phyloP scores from a whole-genome alignment of 306 rosid species.

The Medicago truncatula region DNA sequence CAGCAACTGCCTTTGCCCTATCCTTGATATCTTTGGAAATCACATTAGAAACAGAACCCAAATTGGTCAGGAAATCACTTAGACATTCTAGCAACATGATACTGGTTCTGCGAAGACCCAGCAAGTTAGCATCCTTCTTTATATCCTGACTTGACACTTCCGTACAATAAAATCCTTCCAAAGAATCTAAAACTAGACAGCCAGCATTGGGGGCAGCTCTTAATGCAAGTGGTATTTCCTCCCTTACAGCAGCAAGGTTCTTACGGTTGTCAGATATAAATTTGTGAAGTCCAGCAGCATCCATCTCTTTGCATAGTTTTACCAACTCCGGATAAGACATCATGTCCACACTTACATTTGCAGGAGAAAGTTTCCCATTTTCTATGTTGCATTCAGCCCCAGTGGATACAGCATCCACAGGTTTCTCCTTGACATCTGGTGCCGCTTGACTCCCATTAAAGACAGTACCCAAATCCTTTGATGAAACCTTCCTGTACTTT shows the following conservation, averaged over 20 bases:
- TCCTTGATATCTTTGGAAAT: conserved; percentile 72
- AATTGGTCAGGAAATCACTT: conserved; percentile 65
- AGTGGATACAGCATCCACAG: conserved; percentile 54
- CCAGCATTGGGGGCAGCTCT: conserved; percentile 86
- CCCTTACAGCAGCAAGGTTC: conserved; percentile 87
- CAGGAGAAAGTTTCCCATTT: conserved; percentile 55
- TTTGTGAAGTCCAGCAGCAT: conserved; percentile 86
- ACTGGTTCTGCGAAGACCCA: conserved; percentile 94
- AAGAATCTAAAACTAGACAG: conserved; percentile 74
- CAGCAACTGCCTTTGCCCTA: conserved; percentile 79
- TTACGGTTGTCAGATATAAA: conserved; percentile 96
- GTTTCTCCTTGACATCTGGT: conserved; percentile 62
- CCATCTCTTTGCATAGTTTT: conserved; percentile 83
- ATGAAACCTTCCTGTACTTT: conserved; percentile 68
- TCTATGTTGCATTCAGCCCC: conserved; percentile 55
- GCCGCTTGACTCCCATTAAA: conserved; percentile 53
- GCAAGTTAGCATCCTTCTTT: conserved; percentile 87
- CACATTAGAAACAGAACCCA: conserved; percentile 55
- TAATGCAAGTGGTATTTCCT: conserved; percentile 86
- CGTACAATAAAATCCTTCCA: conserved; percentile 77
- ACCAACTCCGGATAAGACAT: conserved; percentile 76
- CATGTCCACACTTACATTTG: conserved; percentile 53
- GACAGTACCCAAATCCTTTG: conserved; percentile 57
- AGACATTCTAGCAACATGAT: conserved; percentile 98
- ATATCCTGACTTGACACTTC: conserved; percentile 71